Evolutionary conservation across 495 filamentous ascomycete genomes (phyloP).

Genomic region (Letharia columbiana): DNA sequence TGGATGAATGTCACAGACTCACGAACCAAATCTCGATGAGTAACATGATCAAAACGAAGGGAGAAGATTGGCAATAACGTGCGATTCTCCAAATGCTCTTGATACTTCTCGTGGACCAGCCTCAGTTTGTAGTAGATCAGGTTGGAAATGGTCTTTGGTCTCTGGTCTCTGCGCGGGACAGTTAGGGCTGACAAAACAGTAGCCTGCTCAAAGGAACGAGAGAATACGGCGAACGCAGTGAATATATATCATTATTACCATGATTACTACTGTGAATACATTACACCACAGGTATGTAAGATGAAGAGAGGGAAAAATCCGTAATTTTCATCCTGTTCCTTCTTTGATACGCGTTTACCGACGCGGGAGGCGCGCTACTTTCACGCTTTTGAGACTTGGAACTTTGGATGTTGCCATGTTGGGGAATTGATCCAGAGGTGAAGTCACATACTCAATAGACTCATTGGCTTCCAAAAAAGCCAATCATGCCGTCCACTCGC

Average conservation of each 20-base stretch:
- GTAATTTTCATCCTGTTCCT: not conserved
- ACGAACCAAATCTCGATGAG: not conserved
- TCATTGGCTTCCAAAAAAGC: not conserved
- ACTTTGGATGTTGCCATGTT: too few species aligned
- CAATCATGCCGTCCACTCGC: constrained; percentile 25
- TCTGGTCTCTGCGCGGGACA: not conserved
- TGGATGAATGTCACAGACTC: not conserved
- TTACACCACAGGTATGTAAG: not conserved
- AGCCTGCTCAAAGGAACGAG: not conserved
- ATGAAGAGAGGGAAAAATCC: not conserved
- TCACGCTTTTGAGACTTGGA: not conserved
- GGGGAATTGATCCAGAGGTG: not conserved
- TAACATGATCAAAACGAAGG: not conserved
- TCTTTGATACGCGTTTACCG: not conserved
- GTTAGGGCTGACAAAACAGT: not conserved
- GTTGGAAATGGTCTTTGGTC: not conserved
- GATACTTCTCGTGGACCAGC: not conserved
- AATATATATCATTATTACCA: not conserved
- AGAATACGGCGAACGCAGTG: not conserved
- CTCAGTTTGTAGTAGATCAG: not conserved
- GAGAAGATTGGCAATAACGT: not conserved
- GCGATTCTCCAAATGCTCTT: not conserved
- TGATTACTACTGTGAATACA: not conserved
- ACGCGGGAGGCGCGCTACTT: not conserved
- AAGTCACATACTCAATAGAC: not conserved